These are phyloP conservation scores for Venustampulla echinocandica DNA, from an alignment of 495 filamentous ascomycete species.

Conservation along the genomic window DNA sequence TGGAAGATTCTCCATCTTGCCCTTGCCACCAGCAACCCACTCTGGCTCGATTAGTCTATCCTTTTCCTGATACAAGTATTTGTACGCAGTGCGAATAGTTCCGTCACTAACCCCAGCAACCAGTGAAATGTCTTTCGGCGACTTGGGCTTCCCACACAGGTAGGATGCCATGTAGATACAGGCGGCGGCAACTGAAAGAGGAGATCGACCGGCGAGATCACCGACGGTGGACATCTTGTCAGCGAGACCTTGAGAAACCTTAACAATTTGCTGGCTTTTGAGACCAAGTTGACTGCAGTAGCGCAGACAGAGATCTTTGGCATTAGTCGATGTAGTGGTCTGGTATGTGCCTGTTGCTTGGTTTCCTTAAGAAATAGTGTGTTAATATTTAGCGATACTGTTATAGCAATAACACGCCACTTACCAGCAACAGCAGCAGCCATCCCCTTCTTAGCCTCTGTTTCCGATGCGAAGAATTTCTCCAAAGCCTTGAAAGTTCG, in stretches of 20 bases:
- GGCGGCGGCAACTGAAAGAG: conserved; percentile 85
- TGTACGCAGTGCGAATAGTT: conserved; percentile 92
- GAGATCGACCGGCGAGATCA: conserved; percentile 83
- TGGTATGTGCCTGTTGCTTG: conserved; percentile 47
- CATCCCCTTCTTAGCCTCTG: conserved; percentile 42
- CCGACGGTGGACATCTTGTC: conserved; percentile 61
- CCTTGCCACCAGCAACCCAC: conserved; percentile 63
- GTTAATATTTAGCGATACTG: conserved; percentile 19
- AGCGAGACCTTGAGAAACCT: conserved; percentile 64
- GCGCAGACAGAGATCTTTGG: conserved; percentile 76
- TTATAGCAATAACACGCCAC: conserved; percentile 15
- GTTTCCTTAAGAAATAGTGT: conserved; percentile 12
- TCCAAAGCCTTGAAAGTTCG: conserved; percentile 89
- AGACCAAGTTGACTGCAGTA: conserved; percentile 73
- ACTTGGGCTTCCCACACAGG: conserved; percentile 67
- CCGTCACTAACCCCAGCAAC: conserved; percentile 88
- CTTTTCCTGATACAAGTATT: conserved; percentile 64
- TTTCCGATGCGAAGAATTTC: conserved; percentile 65
- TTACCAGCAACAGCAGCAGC: conserved; percentile 42
- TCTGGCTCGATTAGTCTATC: conserved; percentile 67
- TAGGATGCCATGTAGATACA: conserved; percentile 93
- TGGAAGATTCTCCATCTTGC: conserved; percentile 61
- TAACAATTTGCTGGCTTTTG: conserved; percentile 58
- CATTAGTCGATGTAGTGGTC: conserved; percentile 68
- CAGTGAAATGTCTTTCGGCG: conserved; percentile 71